These are phyloP conservation scores for Pouteria glomerata DNA, from an alignment of 148 eudicot genomes.

Conservation along the genomic window DNA sequence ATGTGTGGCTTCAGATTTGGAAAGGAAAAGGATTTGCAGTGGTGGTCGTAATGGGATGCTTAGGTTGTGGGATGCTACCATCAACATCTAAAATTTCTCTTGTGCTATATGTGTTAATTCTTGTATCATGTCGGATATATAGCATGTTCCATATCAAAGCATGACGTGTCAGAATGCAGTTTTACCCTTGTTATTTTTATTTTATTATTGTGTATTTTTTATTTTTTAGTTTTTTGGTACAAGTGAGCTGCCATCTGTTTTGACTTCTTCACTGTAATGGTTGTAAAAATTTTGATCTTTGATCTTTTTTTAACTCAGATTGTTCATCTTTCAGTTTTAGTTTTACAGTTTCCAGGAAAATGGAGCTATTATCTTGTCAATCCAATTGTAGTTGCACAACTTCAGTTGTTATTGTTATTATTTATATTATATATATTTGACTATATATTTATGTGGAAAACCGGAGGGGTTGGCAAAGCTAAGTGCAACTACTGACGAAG, in stretches of 20 bases:
- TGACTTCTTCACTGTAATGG: background rate
- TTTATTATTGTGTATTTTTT: background rate
- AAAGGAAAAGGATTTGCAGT: slow-evolving; percentile 92
- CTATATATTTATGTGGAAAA: too few relatives aligned
- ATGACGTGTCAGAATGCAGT: background rate
- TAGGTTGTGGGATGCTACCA: slow-evolving; percentile 95
- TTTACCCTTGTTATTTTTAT: too few relatives aligned
- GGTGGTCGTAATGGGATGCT: slow-evolving; percentile 94
- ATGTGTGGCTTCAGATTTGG: slow-evolving; percentile 82
- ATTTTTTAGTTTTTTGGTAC: background rate
- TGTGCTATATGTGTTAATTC: slow-evolving; percentile 12
- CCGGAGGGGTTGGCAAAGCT: too few relatives aligned
- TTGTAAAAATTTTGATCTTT: background rate
- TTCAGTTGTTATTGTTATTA: too few relatives aligned
- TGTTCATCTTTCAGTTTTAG: background rate
- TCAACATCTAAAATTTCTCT: slow-evolving; percentile 53
- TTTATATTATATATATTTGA: too few relatives aligned
- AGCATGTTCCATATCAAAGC: background rate
- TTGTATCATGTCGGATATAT: background rate
- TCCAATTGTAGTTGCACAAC: too few relatives aligned
- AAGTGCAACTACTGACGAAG: too few relatives aligned
- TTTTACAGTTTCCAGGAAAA: background rate
- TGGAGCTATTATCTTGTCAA: too few relatives aligned
- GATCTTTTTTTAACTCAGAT: background rate
- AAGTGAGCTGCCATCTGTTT: background rate